These are phyloP conservation scores for Agapanthus africanus DNA, from an alignment of 106 monocot species.

Conservation along the genomic window DNA sequence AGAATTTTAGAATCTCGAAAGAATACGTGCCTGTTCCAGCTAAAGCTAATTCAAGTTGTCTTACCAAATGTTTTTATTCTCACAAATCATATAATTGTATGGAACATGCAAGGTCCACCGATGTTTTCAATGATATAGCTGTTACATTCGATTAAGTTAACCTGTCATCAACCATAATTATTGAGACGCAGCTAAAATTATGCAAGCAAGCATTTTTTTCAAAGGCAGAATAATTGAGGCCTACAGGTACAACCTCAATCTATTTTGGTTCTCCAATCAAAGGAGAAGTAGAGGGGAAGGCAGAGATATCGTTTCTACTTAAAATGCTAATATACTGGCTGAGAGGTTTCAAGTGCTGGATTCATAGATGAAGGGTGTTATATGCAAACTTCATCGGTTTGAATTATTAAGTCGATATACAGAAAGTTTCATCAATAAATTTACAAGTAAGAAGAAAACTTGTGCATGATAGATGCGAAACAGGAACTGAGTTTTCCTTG, in stretches of 20 bases:
- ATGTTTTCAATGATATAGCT: neutral
- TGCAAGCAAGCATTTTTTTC: neutral
- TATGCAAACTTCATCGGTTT: no score
- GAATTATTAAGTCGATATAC: no score
- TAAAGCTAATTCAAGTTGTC: neutral
- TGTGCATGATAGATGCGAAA: neutral
- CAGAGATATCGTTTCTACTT: no score
- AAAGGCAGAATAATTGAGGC: no score
- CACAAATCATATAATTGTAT: neutral
- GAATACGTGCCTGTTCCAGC: neutral
- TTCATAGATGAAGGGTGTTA: no score
- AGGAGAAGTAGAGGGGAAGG: no score
- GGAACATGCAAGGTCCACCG: neutral
- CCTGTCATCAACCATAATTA: neutral
- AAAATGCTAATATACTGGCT: no score
- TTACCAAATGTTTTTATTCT: neutral
- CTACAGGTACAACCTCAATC: no score
- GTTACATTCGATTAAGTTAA: neutral
- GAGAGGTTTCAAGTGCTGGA: no score
- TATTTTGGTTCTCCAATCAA: no score
- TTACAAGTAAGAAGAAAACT: neutral
- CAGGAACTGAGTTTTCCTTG: neutral
- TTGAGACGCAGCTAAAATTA: constrained; percentile 1
- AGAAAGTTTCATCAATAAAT: neutral
- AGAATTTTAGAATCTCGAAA: neutral